Evolutionary conservation across 163 green algal genomes (phyloP).

Genomic region (Volvox carteri): DNA sequence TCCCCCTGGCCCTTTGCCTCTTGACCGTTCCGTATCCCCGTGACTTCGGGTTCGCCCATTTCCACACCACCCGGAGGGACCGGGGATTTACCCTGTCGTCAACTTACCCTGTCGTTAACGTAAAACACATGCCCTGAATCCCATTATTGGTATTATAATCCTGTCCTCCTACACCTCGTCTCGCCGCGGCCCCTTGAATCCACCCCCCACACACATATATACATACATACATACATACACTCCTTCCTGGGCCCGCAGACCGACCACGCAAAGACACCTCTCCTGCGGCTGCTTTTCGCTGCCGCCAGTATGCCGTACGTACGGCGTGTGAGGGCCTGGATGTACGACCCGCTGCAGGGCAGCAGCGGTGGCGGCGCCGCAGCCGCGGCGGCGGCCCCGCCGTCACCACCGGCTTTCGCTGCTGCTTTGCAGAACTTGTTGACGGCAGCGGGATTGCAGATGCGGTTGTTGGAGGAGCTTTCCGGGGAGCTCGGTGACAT

Average conservation of each 20-base stretch:
- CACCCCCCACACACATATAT: too few species aligned
- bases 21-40: neutral
- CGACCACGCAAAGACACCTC: conserved; percentile 26
- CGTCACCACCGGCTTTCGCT: neutral
- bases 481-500: conserved; percentile 6
- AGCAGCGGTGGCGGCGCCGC: neutral
- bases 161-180: too few species aligned
- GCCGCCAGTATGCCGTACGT: conserved; percentile 37
- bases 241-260: too few species aligned
- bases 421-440: neutral
- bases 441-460: conserved; percentile 39
- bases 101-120: too few species aligned
- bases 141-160: too few species aligned
- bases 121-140: too few species aligned
- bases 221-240: too few species aligned
- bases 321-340: conserved; percentile 29
- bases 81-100: too few species aligned
- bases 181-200: too few species aligned
- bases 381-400: neutral
- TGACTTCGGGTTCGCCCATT: too few species aligned
- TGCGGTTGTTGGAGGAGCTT: conserved; percentile 29
- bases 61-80: too few species aligned
- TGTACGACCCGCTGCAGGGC: conserved; percentile 21
- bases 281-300: conserved; percentile 40
- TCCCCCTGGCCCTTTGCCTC: neutral